Conservation (phyloP, 1,139 yeast genomes). For the Candida neerlandica region DNA sequence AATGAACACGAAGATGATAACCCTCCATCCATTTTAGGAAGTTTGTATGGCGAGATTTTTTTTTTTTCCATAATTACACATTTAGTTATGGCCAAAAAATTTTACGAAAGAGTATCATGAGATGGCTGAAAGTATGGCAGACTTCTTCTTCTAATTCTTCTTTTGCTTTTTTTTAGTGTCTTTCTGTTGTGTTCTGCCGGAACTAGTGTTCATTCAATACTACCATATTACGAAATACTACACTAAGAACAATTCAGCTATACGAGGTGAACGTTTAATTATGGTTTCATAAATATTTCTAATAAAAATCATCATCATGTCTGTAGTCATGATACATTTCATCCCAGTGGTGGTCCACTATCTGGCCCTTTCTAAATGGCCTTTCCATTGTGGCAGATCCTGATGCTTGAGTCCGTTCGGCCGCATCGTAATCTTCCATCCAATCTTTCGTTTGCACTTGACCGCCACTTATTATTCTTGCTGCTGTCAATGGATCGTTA, state of each 20-base stretch:
- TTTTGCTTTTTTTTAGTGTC: too few species aligned
- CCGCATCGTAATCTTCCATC: constrained; percentile 33
- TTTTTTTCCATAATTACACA: too few species aligned
- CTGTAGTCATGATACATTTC: constrained; percentile 46
- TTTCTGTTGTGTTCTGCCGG: background rate
- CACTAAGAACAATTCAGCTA: too few species aligned
- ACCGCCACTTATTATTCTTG: constrained; percentile 45
- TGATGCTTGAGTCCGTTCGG: background rate
- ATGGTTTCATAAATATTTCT: constrained; percentile 6
- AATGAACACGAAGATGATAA: too few species aligned
- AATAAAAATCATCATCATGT: constrained; percentile 40
- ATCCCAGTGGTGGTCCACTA: constrained; percentile 34
- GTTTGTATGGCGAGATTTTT: too few species aligned
- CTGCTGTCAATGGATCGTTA: constrained; percentile 41
- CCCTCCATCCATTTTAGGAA: too few species aligned
- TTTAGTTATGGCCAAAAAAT: background rate
- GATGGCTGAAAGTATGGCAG: background rate
- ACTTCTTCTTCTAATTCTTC: too few species aligned
- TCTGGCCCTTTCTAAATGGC: constrained; percentile 20
- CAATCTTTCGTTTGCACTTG: constrained; percentile 40
- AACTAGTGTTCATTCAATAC: too few species aligned
- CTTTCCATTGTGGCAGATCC: background rate
- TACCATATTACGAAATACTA: too few species aligned
- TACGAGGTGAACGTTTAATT: background rate
- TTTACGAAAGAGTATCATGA: background rate